Evolutionary conservation across 2,329 filamentous ascomycete species (phyloP), one percentile per base, ranked within the genome.

Genomic region (Capronia americana): DNA sequence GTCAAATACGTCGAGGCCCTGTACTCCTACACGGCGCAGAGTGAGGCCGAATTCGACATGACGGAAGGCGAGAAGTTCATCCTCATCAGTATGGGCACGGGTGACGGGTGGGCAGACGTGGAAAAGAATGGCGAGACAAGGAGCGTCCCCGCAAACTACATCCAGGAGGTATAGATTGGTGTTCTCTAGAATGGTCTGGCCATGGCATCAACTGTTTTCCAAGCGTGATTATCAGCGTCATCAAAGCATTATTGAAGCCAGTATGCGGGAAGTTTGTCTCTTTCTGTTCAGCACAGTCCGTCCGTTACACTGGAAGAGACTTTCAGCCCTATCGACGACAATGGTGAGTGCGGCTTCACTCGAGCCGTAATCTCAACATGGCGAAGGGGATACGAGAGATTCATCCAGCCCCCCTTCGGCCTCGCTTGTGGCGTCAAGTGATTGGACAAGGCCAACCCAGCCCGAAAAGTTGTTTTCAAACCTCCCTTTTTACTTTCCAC

Each of bases 91-190:
- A 89, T 92, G 64, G 94, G 98, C 75, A 86, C 89, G 0, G 95
- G 95, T 1, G 95, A 98, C 80, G 95, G 95, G 0, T 99, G 95
- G 95, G 92, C 90, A 30, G 95, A 98, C 81, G 95, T 99, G 20
- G 95, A 98, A 81, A 93, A 92, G 78, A 93, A 92, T 20, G 93
- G 93, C 1, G 83, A 88, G 48, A 92, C 89, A 57, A 59, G 65
- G 38, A 97, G 93, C 77, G 95, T 99, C 61, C 95, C 95, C 54
- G 93, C 93, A 44, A 96, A 92, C 78, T 99, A 98, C 81, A 87
- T 98, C 66, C 90, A 93, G 79, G 86, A 90, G 74, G 87, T 92
- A 23, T 70, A 69, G 63, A 55, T 20, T 20, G 23, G n/a, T 11
- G 41, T n/a, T 17, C 48, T 17, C 48, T 51, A 17, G 38, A n/a